Evolutionary conservation across 306 rosid genomes (phyloP).

Genomic region (Medicago arabica): DNA sequence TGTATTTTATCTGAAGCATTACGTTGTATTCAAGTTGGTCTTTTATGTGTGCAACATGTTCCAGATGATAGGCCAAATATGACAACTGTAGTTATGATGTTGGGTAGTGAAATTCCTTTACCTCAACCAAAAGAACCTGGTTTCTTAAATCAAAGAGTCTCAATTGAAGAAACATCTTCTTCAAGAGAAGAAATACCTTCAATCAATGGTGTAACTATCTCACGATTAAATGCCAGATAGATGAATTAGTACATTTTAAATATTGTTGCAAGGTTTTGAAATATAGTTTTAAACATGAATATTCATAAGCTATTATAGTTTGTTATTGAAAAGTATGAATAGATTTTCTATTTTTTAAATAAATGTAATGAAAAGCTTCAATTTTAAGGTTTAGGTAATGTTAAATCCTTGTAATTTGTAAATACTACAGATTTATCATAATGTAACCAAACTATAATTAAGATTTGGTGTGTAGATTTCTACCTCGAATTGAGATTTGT

Average conservation of each 20-base stretch:
- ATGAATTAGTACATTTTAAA: not conserved
- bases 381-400: too few relatives aligned
- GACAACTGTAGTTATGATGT: constrained; percentile 50
- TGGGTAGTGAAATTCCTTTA: constrained; percentile 44
- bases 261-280: too few relatives aligned
- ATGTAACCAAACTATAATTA: too few relatives aligned
- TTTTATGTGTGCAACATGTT: constrained; percentile 54
- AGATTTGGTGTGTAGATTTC: too few relatives aligned
- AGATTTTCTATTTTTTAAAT: too few relatives aligned
- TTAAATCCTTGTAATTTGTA: too few relatives aligned
- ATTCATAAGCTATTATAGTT: too few relatives aligned
- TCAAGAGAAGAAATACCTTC: not conserved
- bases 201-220: not conserved
- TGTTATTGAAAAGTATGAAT: too few relatives aligned
- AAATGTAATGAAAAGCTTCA: too few relatives aligned
- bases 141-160: not conserved
- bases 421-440: too few relatives aligned
- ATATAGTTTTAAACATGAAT: too few relatives aligned
- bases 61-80: constrained; percentile 51
- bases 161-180: not conserved
- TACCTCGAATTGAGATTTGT: too few relatives aligned
- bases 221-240: not conserved
- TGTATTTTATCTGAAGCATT: constrained; percentile 10
- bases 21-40: constrained; percentile 54
- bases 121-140: constrained; percentile 33